phyloP scores from a whole-genome alignment of 2,329 filamentous ascomycete genomes.

The Plenodomus tracheiphilus region DNA sequence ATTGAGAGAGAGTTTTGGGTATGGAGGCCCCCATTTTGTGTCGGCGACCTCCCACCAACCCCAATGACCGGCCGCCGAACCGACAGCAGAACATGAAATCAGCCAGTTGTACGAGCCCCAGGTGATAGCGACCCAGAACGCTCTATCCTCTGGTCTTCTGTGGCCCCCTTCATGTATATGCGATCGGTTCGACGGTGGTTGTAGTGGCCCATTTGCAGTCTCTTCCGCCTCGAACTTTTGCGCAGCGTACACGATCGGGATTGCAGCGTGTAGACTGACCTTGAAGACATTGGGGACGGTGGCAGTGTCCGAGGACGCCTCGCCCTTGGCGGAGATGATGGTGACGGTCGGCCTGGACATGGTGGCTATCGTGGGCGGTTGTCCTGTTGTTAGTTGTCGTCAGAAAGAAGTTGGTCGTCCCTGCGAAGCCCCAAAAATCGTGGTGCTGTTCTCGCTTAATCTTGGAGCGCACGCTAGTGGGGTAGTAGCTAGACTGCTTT shows the following conservation, averaged over 20 bases:
- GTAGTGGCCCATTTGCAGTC: constrained; percentile 6
- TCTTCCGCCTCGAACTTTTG: constrained; percentile 2
- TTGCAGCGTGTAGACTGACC: constrained; percentile 35
- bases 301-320: constrained; percentile 84
- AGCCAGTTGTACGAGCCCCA: not conserved
- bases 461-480: not conserved
- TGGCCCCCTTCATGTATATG: constrained; percentile 10
- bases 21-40: not conserved
- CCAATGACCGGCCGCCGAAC: not conserved
- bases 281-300: constrained; percentile 96
- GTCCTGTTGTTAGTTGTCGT: constrained; percentile 36
- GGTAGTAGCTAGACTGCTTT: not conserved
- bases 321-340: constrained; percentile 95
- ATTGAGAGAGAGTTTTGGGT: not conserved
- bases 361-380: constrained; percentile 28
- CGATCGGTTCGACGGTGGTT: constrained; percentile 10
- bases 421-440: not conserved
- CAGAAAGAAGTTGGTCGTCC: constrained; percentile 1
- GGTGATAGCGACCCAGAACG: not conserved
- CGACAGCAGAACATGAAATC: constrained; percentile 2
- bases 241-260: constrained; percentile 14
- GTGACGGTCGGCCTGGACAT: constrained; percentile 96
- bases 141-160: constrained; percentile 2
- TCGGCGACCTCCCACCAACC: not conserved
- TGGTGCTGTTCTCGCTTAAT: not conserved